Conservation (phyloP, 2,329 filamentous ascomycete species). For the Phoma sp. region DNA sequence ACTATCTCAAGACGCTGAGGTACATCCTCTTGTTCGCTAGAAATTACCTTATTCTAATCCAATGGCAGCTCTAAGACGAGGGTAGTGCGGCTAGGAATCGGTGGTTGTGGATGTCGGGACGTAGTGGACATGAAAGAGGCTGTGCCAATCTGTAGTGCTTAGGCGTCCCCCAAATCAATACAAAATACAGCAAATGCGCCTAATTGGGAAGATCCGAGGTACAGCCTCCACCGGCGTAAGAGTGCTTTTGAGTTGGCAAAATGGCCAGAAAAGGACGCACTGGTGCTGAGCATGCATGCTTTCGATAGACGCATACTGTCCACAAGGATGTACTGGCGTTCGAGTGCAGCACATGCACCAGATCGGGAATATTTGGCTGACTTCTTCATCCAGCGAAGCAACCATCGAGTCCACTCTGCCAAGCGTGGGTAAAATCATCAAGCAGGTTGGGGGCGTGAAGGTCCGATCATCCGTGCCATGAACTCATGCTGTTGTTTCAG, state of each 20-base stretch:
- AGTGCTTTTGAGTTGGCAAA: not conserved
- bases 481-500: not conserved
- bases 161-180: slow-evolving; percentile 10
- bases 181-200: not conserved
- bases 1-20: not conserved
- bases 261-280: not conserved
- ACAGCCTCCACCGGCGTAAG: not conserved
- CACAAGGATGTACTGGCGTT: not conserved
- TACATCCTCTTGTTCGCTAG: not conserved
- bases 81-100: not conserved
- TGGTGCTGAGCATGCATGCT: not conserved
- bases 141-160: not conserved
- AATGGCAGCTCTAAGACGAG: not conserved
- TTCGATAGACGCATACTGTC: slow-evolving; percentile 1
- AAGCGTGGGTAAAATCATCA: not conserved
- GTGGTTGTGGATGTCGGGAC: not conserved
- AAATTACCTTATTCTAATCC: not conserved
- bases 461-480: not conserved
- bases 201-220: not conserved
- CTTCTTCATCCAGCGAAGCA: not conserved
- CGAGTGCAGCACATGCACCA: not conserved
- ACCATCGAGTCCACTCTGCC: not conserved
- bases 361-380: not conserved
- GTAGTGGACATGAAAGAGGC: not conserved
- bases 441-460: not conserved